Evolutionary conservation across 805 yeast species (phyloP), one percentile per base, ranked within the genome.

Genomic region (Isabelozyma rhagii): DNA sequence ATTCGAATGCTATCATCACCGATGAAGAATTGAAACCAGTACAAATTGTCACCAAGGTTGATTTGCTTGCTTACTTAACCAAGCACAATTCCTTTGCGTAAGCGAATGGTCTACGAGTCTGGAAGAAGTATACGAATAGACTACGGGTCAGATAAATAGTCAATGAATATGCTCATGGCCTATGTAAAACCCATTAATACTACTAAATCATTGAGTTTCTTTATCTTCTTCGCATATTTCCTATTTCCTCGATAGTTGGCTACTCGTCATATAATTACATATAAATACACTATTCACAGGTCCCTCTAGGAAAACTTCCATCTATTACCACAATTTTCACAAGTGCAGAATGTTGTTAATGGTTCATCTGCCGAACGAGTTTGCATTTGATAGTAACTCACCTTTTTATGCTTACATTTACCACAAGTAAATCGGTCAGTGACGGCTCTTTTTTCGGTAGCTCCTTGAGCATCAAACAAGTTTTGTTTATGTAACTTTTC

Each of bases 351-450:
- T 1, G 99, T 94, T 7, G 99, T 94, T 62, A 94, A 80, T 51
- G 99, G 99, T 71, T 94, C 99, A 82, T 94, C 99, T 15, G 99
- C 99, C 50, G 97, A 89, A 71, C 99, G 80, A 34, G 99, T 94
- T 77, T 94, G 99, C 86, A 94, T 81, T 74, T 94, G 99, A 70
- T 92, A 93, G 68, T 94, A 94, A 59, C 96, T 87, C 41, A 94
- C 99, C 75, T 90, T 91, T 79, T 92, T 91, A 67, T 91, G 93
- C 71, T 93, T 94, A 81, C 99, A 94, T 69, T 93, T 94, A 46
- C 98, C 97, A 72, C 99, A 94, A 1, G 96, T 87, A 68, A 94
- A 94, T 68, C 98, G 79, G 68, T 93, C 98, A 7, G 99, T 94
- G 39, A 90, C 91, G 1, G 98, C 96, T 60, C 97, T 81, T 75